These are phyloP conservation scores for Turnera subulata DNA, from an alignment of 345 rosid species.

Conservation along the genomic window DNA sequence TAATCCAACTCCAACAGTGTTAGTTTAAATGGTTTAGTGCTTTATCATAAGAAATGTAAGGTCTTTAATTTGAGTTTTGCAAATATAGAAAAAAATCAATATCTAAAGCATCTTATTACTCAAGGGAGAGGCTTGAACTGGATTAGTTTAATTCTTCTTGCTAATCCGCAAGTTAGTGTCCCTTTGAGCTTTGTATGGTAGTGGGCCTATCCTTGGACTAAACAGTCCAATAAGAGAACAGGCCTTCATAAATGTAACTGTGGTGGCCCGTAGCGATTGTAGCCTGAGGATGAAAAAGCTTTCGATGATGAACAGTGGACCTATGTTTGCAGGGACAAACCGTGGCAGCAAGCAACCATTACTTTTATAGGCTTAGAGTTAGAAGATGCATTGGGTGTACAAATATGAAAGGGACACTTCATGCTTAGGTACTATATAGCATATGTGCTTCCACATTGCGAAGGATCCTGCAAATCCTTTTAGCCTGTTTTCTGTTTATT, in stretches of 20 bases:
- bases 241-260: slow-evolving; percentile 5
- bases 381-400: slow-evolving; percentile 7
- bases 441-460: background rate
- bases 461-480: slow-evolving; percentile 9
- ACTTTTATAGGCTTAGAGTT: background rate
- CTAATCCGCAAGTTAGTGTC: no score
- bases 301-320: slow-evolving; percentile 13
- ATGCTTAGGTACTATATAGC: background rate
- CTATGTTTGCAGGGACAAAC: slow-evolving; percentile 1
- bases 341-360: slow-evolving; percentile 16
- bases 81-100: no score
- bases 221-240: slow-evolving; percentile 3
- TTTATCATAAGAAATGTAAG: no score
- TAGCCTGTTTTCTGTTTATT: slow-evolving; percentile 6
- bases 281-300: background rate
- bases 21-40: no score
- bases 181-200: no score
- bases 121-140: no score
- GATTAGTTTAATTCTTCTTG: no score
- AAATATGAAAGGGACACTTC: slow-evolving; percentile 18
- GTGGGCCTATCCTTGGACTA: slow-evolving; percentile 21
- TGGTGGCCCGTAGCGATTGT: background rate
- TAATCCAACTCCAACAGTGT: no score
- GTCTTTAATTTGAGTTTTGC: no score
- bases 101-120: no score